Percentiles rank a stretch among this genome's conserved stretches.
These are phyloP conservation scores for Teunomyces stri DNA, from an alignment of 805 yeast species.

Conservation along the genomic window DNA sequence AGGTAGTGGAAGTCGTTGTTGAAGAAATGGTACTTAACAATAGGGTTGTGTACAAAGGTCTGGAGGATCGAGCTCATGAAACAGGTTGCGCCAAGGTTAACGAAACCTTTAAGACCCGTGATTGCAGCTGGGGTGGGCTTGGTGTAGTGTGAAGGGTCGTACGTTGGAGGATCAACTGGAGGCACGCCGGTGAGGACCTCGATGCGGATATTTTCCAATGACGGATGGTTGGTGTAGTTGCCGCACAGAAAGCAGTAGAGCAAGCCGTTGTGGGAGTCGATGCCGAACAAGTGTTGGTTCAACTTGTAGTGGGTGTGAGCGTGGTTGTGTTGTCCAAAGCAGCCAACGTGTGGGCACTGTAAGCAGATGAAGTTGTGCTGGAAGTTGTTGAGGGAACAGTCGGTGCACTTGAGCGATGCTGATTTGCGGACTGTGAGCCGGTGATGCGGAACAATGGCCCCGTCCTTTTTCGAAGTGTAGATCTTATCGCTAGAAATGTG, in stretches of 20 bases:
- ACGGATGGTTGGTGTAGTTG: conserved; percentile 63
- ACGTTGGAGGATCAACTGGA: not conserved
- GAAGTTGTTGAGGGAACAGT: conserved; percentile 44
- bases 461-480: conserved; percentile 36
- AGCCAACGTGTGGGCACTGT: conserved; percentile 77
- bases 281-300: conserved; percentile 40
- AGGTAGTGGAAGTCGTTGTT: conserved; percentile 62
- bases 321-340: conserved; percentile 43
- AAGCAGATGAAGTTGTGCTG: conserved; percentile 58
- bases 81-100: conserved; percentile 96
- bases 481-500: conserved; percentile 25
- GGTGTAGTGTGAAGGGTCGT: conserved; percentile 13
- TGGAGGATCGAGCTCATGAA: conserved; percentile 94
- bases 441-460: conserved; percentile 32
- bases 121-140: conserved; percentile 54
- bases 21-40: conserved; percentile 73
- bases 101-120: conserved; percentile 83
- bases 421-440: conserved; percentile 42
- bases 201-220: conserved; percentile 51
- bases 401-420: conserved; percentile 49
- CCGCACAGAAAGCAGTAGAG: conserved; percentile 79
- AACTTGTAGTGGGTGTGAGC: conserved; percentile 31
- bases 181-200: conserved; percentile 7
- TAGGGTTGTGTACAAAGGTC: conserved; percentile 85
- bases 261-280: conserved; percentile 65